Evolutionary conservation across 129 eudicot species (phyloP).

Genomic region (Pittosporum tobira): DNA sequence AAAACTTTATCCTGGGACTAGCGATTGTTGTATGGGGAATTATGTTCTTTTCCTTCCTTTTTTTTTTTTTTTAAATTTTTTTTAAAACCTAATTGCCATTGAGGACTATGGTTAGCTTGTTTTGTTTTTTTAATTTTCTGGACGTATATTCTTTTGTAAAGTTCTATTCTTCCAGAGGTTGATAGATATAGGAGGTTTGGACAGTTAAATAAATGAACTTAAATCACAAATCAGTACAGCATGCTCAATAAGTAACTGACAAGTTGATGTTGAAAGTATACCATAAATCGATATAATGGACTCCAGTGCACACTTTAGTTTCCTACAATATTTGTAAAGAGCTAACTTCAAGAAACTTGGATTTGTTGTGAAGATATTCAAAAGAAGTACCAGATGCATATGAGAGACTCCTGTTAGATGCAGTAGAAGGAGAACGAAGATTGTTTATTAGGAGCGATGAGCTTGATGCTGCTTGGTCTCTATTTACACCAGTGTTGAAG

Average conservation of each 20-base stretch:
- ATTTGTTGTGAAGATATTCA: slow-evolving; percentile 38
- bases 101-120: no score
- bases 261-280: background rate
- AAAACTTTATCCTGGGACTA: no score
- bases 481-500: slow-evolving; percentile 70
- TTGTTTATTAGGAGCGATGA: slow-evolving; percentile 83
- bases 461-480: slow-evolving; percentile 86
- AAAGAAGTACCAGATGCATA: slow-evolving; percentile 84
- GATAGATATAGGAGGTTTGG: no score
- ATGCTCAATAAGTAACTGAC: background rate
- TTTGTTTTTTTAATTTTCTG: no score
- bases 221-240: no score
- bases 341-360: slow-evolving; percentile 2
- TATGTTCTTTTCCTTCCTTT: no score
- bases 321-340: background rate
- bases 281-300: background rate
- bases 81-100: no score
- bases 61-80: no score
- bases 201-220: no score
- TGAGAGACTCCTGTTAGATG: slow-evolving; percentile 73
- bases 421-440: slow-evolving; percentile 77
- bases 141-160: no score
- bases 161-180: no score
- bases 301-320: background rate
- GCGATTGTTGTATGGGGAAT: no score